Percentiles rank a stretch among this genome's conserved stretches.
These are phyloP conservation scores for Tulasnella calospora DNA, from an alignment of 768 basidiomycete genomes.

Conservation along the genomic window DNA sequence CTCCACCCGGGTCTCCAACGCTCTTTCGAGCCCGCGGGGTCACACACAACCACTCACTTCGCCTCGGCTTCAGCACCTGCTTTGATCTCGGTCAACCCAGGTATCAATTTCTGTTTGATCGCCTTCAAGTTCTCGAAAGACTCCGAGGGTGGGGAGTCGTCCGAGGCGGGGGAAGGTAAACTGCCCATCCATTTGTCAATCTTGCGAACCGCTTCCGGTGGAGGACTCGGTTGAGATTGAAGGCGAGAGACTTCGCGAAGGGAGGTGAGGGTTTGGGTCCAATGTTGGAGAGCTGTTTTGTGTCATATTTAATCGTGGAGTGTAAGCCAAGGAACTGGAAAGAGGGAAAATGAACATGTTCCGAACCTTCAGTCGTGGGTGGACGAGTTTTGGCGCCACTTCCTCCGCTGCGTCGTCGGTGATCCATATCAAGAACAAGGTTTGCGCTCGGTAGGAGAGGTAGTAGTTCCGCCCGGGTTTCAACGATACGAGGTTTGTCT, in stretches of 20 bases:
- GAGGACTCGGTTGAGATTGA: not conserved
- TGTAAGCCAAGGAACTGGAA: not conserved
- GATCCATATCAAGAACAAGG: slow-evolving; percentile 47
- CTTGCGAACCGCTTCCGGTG: slow-evolving; percentile 60
- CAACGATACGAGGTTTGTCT: not conserved
- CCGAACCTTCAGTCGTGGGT: slow-evolving; percentile 69
- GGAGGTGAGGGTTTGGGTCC: slow-evolving; percentile 63
- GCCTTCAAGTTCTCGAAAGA: slow-evolving; percentile 60
- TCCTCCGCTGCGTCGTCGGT: slow-evolving; percentile 51
- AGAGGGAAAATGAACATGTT: slow-evolving; percentile 26
- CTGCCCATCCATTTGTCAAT: slow-evolving; percentile 63
- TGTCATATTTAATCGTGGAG: slow-evolving; percentile 22
- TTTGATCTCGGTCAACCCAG: slow-evolving; percentile 61
- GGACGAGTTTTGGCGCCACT: slow-evolving; percentile 48
- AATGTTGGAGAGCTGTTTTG: slow-evolving; percentile 63
- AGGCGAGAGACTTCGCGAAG: slow-evolving; percentile 44
- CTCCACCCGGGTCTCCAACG: slow-evolving; percentile 17
- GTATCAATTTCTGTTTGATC: slow-evolving; percentile 56
- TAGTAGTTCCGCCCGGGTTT: not conserved
- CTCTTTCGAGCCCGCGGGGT: too few species aligned
- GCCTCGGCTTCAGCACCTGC: slow-evolving; percentile 55
- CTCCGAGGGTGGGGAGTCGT: slow-evolving; percentile 61
- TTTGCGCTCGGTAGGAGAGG: not conserved
- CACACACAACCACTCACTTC: slow-evolving; percentile 45
- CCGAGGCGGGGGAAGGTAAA: slow-evolving; percentile 52